Evolutionary conservation across 2,329 filamentous ascomycete species (phyloP), one percentile per base, ranked within the genome.

Genomic region (Hymenoscyphus fructigenus): DNA sequence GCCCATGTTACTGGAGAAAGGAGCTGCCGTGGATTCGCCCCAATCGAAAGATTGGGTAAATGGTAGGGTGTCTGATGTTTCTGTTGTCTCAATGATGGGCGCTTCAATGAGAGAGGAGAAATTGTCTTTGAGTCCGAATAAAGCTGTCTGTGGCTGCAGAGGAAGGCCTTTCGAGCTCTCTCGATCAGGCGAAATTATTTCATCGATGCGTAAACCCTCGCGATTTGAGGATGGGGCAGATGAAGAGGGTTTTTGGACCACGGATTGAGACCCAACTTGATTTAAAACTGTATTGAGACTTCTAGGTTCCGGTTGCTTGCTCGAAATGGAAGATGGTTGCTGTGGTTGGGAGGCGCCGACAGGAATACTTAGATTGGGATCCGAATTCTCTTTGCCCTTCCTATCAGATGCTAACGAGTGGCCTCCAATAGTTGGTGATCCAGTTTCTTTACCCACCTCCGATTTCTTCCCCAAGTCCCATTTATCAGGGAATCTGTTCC

Each of bases 401-500:
- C 17, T 34, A 20, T 57, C 62, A 34, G 9, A 36, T 32, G 29
- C 17, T 28, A 20, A 50, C 6, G 44, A 20, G 44, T 50, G n/a
- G 5, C 20, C 44, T 26, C 26, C 44, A 50, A 23, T 12, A 26
- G 44, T 23, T 23, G 34, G 34, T 36, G n/a, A 26, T 36, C 15
- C 38, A 47, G 20, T 44, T 60, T 60, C 50, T 14, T n/a, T 14
- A 32, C 26, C 29, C 32, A 44, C 41, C 7, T 56, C 62, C 38
- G 61, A 38, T 34, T 59, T 32, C 28, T 34, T 36, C 47, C 5
- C 63, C 56, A 12, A 44, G 41, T 65, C 61, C 56, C 34, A 88
- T 36, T 85, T 82, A 15, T 82, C 82, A 2, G 85, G 84, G 68
- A 87, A 87, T 69, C 87, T 88, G 75, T 89, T 89, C 55, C 87